Percentiles rank a stretch among this genome's conserved stretches.
These are phyloP conservation scores for Iberis pinnata DNA, from an alignment of 345 rosid species.

Conservation along the genomic window DNA sequence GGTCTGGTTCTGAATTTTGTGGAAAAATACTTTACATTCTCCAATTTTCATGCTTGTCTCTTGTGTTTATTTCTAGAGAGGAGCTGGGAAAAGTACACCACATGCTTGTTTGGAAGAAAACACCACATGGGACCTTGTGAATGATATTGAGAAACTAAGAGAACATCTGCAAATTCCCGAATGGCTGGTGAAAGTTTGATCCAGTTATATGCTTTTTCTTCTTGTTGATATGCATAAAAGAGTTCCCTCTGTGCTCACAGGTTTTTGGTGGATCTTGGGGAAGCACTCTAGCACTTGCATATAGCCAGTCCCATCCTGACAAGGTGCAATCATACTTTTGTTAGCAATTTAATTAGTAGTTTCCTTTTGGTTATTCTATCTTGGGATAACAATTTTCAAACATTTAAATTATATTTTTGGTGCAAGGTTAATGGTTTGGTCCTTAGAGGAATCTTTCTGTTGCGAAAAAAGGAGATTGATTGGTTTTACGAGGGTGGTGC, in stretches of 20 bases:
- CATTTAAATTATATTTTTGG: constrained; percentile 9
- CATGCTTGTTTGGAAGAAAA: constrained; percentile 93
- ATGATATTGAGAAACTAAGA: constrained; percentile 82
- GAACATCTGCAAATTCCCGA: constrained; percentile 71
- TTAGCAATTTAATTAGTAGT: background rate
- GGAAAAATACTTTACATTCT: background rate
- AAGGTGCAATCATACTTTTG: constrained; percentile 40
- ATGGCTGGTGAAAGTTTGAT: constrained; percentile 57
- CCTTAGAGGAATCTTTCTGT: constrained; percentile 81
- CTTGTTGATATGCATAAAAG: background rate
- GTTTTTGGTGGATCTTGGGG: constrained; percentile 99
- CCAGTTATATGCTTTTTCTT: background rate
- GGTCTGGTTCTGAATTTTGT: constrained; percentile 33
- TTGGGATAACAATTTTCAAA: background rate
- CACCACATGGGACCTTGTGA: constrained; percentile 85
- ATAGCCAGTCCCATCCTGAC: constrained; percentile 78
- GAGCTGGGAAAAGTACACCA: constrained; percentile 93
- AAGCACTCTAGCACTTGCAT: constrained; percentile 86
- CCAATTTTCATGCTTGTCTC: background rate
- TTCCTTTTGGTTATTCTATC: background rate
- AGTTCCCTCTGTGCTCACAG: constrained; percentile 31
- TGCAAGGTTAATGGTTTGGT: constrained; percentile 79
- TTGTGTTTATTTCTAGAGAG: constrained; percentile 40
- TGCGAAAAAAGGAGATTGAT: constrained; percentile 89
- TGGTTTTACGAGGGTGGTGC: constrained; percentile 99